These are phyloP conservation scores for Phytophthora aleatoria DNA, from an alignment of 352 stramenopile species.

Conservation along the genomic window DNA sequence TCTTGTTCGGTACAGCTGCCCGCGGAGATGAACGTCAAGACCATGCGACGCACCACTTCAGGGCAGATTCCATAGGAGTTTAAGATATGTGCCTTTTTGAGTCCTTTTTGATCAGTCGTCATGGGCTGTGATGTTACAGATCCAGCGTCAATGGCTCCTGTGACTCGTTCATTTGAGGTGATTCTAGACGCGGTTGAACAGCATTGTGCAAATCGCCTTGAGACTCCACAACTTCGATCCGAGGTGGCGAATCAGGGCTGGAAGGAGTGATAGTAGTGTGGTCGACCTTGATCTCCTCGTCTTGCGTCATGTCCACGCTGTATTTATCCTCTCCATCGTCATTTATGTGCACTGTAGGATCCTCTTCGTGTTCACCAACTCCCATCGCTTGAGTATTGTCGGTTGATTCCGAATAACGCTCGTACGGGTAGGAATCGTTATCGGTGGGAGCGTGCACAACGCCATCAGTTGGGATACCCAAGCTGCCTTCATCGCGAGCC, in stretches of 20 bases:
- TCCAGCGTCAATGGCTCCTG: conserved; percentile 21
- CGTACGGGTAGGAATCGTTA: not conserved
- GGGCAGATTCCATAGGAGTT: conserved; percentile 36
- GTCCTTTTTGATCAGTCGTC: not conserved
- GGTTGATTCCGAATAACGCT: not conserved
- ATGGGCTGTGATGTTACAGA: conserved; percentile 22
- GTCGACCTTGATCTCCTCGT: conserved; percentile 6
- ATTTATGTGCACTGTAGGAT: not conserved
- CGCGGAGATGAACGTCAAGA: conserved; percentile 5
- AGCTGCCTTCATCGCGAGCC: too few relatives aligned
- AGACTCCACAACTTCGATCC: not conserved
- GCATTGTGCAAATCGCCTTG: not conserved
- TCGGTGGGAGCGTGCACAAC: too few relatives aligned
- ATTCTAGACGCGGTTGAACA: not conserved
- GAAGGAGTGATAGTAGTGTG: not conserved
- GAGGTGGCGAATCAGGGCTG: not conserved
- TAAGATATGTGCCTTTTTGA: conserved; percentile 1
- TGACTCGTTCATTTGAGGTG: not conserved
- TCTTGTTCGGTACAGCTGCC: not conserved
- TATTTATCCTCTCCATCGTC: conserved; percentile 17
- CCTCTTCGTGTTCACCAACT: not conserved
- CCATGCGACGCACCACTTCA: conserved; percentile 43
- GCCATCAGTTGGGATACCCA: too few relatives aligned
- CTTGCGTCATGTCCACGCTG: conserved; percentile 29
- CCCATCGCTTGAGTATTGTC: not conserved